A percentile compares a stretch with the other conserved stretches of the same genome.
phyloP scores from a whole-genome alignment of 257 asterid genomes.

The Salvia hispanica region DNA sequence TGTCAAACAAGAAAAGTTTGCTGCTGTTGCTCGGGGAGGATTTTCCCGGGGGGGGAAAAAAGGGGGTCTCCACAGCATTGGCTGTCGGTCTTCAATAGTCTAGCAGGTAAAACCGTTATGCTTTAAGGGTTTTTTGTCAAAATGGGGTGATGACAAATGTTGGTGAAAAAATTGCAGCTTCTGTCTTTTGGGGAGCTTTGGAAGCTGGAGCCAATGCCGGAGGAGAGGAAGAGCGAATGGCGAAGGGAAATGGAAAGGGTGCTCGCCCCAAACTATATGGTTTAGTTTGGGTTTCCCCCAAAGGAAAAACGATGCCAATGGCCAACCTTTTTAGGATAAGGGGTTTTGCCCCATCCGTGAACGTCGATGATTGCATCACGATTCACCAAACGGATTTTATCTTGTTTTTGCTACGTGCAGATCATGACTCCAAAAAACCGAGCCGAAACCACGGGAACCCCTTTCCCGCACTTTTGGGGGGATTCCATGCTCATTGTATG shows the following conservation, averaged over 20 bases:
- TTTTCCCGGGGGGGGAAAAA: conserved; percentile 73
- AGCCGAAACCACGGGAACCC: conserved; percentile 81
- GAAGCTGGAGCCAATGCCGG: conserved; percentile 91
- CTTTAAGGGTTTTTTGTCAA: too few relatives aligned
- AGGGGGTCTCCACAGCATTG: conserved; percentile 69
- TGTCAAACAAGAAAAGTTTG: conserved; percentile 62
- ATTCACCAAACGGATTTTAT: not conserved
- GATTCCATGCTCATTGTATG: conserved; percentile 96
- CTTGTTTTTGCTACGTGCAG: conserved; percentile 43
- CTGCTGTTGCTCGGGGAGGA: conserved; percentile 88
- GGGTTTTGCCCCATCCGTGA: not conserved
- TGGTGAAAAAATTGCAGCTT: conserved; percentile 50
- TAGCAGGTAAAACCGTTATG: conserved; percentile 55
- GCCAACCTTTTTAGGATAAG: conserved; percentile 64
- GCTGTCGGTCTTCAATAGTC: conserved; percentile 76
- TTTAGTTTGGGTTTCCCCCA: conserved; percentile 92
- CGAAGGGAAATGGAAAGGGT: conserved; percentile 86
- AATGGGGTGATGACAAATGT: not conserved
- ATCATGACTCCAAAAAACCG: conserved; percentile 93
- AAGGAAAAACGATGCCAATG: conserved; percentile 68
- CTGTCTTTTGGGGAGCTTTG: conserved; percentile 96
- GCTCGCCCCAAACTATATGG: conserved; percentile 86
- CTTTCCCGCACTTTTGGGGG: conserved; percentile 90
- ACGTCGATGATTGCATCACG: not conserved
- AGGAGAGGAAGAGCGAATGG: conserved; percentile 80